phyloP scores from a whole-genome alignment of 164 flowering plant genomes.

The Platanus orientalis region DNA sequence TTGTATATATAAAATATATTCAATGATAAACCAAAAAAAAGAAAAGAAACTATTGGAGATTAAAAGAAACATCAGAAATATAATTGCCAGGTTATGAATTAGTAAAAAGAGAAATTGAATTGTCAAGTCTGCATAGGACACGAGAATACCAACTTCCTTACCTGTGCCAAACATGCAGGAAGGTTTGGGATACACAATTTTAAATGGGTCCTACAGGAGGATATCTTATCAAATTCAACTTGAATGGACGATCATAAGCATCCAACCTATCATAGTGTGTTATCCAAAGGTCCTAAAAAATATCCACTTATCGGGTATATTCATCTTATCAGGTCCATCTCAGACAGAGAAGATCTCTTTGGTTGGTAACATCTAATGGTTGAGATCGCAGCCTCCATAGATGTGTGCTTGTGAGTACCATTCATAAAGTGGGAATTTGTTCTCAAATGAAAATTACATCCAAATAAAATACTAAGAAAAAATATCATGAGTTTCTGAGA shows the following conservation, averaged over 20 bases:
- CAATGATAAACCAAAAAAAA: not conserved
- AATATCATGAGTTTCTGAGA: not conserved
- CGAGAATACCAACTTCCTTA: not conserved
- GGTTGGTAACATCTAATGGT: not conserved
- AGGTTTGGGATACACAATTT: not conserved
- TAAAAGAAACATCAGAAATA: not conserved
- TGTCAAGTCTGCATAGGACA: too few species aligned
- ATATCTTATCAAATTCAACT: too few species aligned
- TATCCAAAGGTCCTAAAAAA: too few species aligned
- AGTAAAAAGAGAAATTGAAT: too few species aligned
- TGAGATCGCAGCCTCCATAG: not conserved
- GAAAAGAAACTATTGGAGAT: not conserved
- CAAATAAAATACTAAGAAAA: not conserved
- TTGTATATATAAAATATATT: conserved; percentile 11
- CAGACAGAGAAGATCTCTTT: not conserved
- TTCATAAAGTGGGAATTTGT: not conserved
- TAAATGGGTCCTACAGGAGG: not conserved
- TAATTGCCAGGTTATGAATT: not conserved
- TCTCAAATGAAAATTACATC: not conserved
- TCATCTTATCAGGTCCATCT: not conserved
- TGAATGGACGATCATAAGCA: too few species aligned
- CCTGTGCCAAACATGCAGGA: not conserved
- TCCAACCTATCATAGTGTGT: too few species aligned
- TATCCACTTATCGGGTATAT: not conserved
- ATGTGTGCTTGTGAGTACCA: not conserved